Percentiles rank a stretch among this genome's conserved stretches.
Conservation (phyloP, 2,329 filamentous ascomycete species). For the Pseudogymnoascus pannorum region DNA sequence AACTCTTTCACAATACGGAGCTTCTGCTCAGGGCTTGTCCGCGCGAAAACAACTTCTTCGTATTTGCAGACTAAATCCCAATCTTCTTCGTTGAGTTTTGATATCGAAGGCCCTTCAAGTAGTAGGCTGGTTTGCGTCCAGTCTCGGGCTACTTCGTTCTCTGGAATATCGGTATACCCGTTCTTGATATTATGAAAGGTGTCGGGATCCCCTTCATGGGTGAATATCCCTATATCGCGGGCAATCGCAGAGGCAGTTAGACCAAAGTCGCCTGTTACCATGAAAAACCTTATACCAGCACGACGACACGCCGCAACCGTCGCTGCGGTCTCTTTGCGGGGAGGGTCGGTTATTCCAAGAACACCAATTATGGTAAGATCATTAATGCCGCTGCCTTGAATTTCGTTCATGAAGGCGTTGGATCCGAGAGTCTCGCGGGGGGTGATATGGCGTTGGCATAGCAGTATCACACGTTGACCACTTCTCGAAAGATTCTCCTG, state of each 20-base stretch:
- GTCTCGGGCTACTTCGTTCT: not conserved
- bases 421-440: conserved; percentile 29
- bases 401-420: conserved; percentile 45
- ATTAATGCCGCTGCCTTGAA: conserved; percentile 31
- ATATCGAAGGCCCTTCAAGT: conserved; percentile 19
- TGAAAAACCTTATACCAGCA: conserved; percentile 65
- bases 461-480: conserved; percentile 37
- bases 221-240: conserved; percentile 62
- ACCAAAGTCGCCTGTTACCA: conserved; percentile 72
- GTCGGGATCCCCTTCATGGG: conserved; percentile 27
- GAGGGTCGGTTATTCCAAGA: conserved; percentile 47
- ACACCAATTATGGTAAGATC: conserved; percentile 44
- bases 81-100: conserved; percentile 27
- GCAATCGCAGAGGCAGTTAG: conserved; percentile 69
- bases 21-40: conserved; percentile 37
- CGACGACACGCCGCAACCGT: conserved; percentile 53
- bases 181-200: conserved; percentile 31
- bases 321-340: conserved; percentile 47
- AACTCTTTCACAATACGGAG: conserved; percentile 36
- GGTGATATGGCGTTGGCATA: conserved; percentile 33
- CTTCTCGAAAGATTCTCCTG: conserved; percentile 36
- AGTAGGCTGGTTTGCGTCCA: conserved; percentile 14
- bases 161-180: not conserved
- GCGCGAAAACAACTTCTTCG: conserved; percentile 41
- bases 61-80: conserved; percentile 43